A percentile compares a stretch with the other conserved stretches of the same genome.
phyloP scores from a whole-genome alignment of 176 grass and related monocot genomes.

The Oryza meyeriana region DNA sequence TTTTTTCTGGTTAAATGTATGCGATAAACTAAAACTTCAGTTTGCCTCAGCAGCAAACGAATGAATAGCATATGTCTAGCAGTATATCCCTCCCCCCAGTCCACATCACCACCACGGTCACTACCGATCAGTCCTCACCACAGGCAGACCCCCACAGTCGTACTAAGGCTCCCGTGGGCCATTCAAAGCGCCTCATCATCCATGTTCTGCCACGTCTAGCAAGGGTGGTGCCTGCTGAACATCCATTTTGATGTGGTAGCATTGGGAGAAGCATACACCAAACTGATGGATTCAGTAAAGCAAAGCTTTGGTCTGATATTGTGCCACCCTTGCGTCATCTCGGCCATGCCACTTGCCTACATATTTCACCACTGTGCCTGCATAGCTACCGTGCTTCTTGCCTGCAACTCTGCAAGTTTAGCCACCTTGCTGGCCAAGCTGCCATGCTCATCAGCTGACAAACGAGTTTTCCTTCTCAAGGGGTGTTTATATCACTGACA shows the following conservation, averaged over 20 bases:
- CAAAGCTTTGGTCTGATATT: neutral
- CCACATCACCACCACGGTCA: too few species aligned
- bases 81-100: neutral
- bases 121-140: too few species aligned
- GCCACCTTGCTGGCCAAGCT: neutral
- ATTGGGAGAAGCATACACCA: neutral
- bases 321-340: neutral
- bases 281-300: neutral
- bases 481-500: neutral
- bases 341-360: neutral
- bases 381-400: neutral
- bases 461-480: neutral
- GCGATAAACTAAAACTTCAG: neutral
- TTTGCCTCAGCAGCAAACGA: neutral
- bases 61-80: neutral
- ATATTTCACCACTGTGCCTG: neutral
- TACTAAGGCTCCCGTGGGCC: too few species aligned
- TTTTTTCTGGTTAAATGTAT: neutral
- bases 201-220: too few species aligned
- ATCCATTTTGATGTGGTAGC: too few species aligned
- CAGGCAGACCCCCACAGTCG: too few species aligned
- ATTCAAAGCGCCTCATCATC: too few species aligned
- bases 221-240: too few species aligned
- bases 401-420: neutral
- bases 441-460: neutral